Conservation (phyloP, 2,329 filamentous ascomycete species). For the Paecilomyces sp. region DNA sequence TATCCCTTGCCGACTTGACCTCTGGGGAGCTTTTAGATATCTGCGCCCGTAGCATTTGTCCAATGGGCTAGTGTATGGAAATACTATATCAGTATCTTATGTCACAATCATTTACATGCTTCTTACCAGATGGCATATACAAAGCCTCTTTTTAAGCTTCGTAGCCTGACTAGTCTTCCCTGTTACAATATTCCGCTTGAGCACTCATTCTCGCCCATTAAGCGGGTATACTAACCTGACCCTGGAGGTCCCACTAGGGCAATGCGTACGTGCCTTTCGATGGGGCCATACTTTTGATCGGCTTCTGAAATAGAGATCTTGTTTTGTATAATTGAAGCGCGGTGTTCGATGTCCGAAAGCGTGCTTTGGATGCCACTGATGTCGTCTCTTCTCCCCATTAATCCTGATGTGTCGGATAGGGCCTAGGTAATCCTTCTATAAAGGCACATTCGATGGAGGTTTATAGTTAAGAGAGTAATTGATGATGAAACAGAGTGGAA, state of each 20-base stretch:
- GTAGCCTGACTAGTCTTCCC: neutral
- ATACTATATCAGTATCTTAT: neutral
- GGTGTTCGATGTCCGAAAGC: neutral
- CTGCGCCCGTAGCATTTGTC: neutral
- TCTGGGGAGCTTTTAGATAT: neutral
- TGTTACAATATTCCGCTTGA: neutral
- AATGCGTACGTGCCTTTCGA: neutral
- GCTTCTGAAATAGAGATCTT: neutral
- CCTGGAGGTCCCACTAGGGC: neutral
- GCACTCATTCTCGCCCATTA: neutral
- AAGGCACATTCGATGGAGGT: neutral
- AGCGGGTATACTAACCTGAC: neutral
- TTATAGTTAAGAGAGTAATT: neutral
- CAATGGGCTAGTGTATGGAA: neutral
- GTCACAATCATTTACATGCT: neutral
- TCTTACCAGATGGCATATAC: neutral
- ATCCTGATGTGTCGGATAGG: neutral
- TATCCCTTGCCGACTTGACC: neutral
- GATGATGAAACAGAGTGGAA: too few species aligned
- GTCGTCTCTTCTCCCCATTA: neutral
- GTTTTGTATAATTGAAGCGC: neutral
- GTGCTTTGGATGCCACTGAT: neutral
- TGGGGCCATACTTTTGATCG: neutral
- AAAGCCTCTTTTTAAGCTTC: neutral
- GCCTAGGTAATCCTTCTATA: neutral